Evolutionary conservation across 2,329 filamentous ascomycete genomes (phyloP).

Genomic region (Pyrenochaeta sp.): DNA sequence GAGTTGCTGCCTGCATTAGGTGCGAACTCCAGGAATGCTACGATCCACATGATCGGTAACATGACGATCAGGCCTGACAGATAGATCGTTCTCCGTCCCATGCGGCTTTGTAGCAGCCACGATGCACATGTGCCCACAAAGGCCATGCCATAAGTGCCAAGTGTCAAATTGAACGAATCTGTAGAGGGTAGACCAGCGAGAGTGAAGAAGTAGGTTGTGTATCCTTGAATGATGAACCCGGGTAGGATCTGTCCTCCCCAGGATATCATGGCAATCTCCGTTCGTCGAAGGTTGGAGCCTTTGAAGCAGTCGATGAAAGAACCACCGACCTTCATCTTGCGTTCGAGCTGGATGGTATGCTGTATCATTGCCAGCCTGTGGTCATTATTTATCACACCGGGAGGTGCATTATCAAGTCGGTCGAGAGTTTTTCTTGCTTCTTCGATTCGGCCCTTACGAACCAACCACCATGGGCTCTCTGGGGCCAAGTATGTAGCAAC

Average conservation of each 20-base stretch:
- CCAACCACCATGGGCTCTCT: conserved; percentile 74
- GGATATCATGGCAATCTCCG: conserved; percentile 65
- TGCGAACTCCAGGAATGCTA: conserved; percentile 66
- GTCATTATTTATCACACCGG: conserved; percentile 39
- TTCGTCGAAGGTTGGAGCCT: conserved; percentile 75
- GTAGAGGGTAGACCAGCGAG: conserved; percentile 47
- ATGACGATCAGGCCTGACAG: conserved; percentile 65
- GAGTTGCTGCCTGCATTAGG: conserved; percentile 37
- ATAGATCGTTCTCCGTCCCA: conserved; percentile 76
- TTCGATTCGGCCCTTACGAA: conserved; percentile 65
- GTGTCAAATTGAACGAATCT: conserved; percentile 48
- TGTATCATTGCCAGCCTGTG: conserved; percentile 82
- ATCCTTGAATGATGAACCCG: conserved; percentile 14
- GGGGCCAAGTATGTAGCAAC: conserved; percentile 70
- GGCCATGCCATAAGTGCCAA: conserved; percentile 63
- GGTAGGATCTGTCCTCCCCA: conserved; percentile 49
- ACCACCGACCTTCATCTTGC: conserved; percentile 68
- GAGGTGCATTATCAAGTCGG: conserved; percentile 67
- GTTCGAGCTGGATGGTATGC: conserved; percentile 79
- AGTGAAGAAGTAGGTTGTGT: conserved; percentile 51
- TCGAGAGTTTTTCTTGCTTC: conserved; percentile 62
- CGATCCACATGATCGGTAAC: conserved; percentile 72
- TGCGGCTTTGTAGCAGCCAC: conserved; percentile 77
- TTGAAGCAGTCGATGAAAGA: conserved; percentile 82
- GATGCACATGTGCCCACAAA: conserved; percentile 71